These are phyloP conservation scores for Penicillium turbatum DNA, from an alignment of 495 filamentous ascomycete species.

Conservation along the genomic window DNA sequence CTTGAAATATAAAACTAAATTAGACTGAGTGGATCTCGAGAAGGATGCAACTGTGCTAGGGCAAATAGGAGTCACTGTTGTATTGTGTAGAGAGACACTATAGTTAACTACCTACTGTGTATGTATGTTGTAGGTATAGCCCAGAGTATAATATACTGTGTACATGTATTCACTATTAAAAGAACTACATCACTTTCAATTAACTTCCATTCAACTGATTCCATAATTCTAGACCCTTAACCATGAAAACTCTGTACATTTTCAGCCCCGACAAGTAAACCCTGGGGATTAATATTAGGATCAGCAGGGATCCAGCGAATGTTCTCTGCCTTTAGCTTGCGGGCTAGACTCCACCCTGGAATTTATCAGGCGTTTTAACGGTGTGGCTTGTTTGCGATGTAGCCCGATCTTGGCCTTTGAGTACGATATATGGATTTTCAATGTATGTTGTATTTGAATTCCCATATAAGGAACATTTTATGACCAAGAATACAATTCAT, in stretches of 20 bases:
- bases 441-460: no score
- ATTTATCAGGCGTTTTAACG: background rate
- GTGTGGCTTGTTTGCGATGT: background rate
- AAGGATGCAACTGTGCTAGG: background rate
- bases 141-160: background rate
- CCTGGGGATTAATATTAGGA: background rate
- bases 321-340: background rate
- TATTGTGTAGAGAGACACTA: no score
- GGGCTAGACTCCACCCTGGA: background rate
- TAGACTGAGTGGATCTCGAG: background rate
- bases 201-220: no score
- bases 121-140: no score
- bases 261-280: no score
- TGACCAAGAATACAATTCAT: no score
- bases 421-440: background rate
- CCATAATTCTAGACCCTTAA: background rate
- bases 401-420: background rate
- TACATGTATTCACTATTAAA: no score
- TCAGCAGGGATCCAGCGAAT: background rate
- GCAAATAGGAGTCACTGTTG: background rate
- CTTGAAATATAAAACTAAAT: background rate
- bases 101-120: no score
- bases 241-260: background rate
- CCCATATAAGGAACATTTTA: no score
- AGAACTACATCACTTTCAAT: no score